Evolutionary conservation across 2,329 filamentous ascomycete species (phyloP).

Genomic region (Calcarisporium arbuscula): DNA sequence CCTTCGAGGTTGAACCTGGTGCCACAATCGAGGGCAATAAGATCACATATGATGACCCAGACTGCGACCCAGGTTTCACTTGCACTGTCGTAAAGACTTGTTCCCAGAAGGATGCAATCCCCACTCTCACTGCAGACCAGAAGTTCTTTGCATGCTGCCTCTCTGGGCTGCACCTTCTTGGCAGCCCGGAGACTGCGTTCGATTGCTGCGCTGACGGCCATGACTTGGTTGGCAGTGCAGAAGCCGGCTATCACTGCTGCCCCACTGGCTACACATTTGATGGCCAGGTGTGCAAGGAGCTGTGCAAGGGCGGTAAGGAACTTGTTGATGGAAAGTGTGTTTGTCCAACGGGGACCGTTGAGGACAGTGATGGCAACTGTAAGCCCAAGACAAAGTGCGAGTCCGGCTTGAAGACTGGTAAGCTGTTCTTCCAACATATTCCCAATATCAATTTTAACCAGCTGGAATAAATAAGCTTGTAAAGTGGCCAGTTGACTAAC

Average conservation of each 20-base stretch:
- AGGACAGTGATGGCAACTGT: slow-evolving; percentile 7
- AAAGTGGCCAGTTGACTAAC: background rate
- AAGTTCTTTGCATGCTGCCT: slow-evolving; percentile 10
- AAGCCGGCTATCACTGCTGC: slow-evolving; percentile 12
- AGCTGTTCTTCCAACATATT: background rate
- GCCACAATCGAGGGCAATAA: slow-evolving; percentile 8
- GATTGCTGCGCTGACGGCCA: slow-evolving; percentile 14
- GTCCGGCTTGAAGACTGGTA: slow-evolving; percentile 5
- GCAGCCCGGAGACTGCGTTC: slow-evolving; percentile 11
- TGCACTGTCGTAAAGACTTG: slow-evolving; percentile 5
- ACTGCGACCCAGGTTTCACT: slow-evolving; percentile 6
- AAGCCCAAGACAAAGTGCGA: slow-evolving; percentile 1
- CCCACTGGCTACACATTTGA: slow-evolving; percentile 9
- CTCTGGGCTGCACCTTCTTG: slow-evolving; percentile 8
- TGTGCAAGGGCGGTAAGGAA: slow-evolving; percentile 11
- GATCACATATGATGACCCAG: slow-evolving; percentile 10
- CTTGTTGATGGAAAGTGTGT: slow-evolving; percentile 11
- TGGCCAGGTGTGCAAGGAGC: slow-evolving; percentile 10
- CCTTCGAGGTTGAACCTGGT: slow-evolving; percentile 8
- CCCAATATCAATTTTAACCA: no score
- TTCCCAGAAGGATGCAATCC: slow-evolving; percentile 1
- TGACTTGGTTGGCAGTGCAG: slow-evolving; percentile 8
- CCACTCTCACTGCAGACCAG: slow-evolving; percentile 10
- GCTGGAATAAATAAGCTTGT: background rate
- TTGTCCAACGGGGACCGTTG: slow-evolving; percentile 8